These are phyloP conservation scores for Fusarium anguioides DNA, from an alignment of 2,329 filamentous ascomycete genomes.

Conservation along the genomic window DNA sequence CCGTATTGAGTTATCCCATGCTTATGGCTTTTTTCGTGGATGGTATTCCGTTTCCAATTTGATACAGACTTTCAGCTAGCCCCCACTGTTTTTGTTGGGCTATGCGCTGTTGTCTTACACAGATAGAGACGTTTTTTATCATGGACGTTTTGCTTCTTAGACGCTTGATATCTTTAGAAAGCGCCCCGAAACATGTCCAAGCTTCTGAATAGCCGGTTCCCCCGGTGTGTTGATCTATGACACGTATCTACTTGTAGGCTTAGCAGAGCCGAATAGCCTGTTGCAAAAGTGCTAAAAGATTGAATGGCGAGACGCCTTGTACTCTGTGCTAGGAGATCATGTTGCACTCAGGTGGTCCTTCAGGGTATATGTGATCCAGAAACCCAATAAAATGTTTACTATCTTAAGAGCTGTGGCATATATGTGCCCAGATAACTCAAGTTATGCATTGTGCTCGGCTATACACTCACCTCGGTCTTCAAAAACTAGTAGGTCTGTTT, in stretches of 20 bases:
- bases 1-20: conserved; percentile 3
- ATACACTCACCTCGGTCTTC: conserved; percentile 3
- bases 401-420: neutral
- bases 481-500: conserved; percentile 18
- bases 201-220: conserved; percentile 15
- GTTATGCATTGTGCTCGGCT: neutral
- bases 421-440: neutral
- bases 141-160: conserved; percentile 20
- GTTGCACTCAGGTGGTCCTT: conserved; percentile 19
- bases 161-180: conserved; percentile 18
- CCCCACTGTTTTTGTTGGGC: conserved; percentile 2
- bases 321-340: conserved; percentile 23
- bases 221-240: conserved; percentile 9
- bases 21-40: neutral
- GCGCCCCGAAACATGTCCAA: conserved; percentile 12
- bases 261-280: neutral
- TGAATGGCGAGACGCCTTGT: conserved; percentile 28
- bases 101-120: neutral
- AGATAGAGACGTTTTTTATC: neutral
- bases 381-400: neutral
- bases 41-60: conserved; percentile 17
- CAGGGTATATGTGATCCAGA: conserved; percentile 9
- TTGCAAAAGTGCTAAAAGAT: conserved; percentile 34
- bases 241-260: neutral
- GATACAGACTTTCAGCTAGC: conserved; percentile 3